Evolutionary conservation across 1,284 basidiomycete genomes (phyloP), one percentile per base, ranked within the genome.

Genomic region (Trichosporon asahii): DNA sequence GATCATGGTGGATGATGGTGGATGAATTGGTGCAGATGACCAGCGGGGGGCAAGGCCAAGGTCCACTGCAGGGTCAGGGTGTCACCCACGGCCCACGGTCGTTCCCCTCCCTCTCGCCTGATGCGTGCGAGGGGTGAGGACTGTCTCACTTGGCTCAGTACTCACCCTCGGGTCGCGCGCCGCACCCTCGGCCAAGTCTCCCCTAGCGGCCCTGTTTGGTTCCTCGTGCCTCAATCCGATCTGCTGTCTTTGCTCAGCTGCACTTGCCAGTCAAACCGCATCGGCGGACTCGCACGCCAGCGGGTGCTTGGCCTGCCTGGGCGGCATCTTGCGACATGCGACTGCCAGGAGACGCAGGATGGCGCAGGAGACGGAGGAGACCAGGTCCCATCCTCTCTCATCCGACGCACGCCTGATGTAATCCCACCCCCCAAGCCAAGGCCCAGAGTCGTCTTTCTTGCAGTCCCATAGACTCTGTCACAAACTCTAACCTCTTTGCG

Each of bases 401-500:
- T 21, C 49, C 21, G 49, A 53, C 11, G 49, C 49, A 25, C 49
- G 49, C 49, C 23, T 53, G 49, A 61, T 31, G 57, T 61, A 31
- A 61, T 61, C 57, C 57, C 31, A 33, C 15, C 8, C 15, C 15
- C 12, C 57, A 61, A 5, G 57, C 27, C 23, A 8, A 57, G 55
- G 55, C 55, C 55, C 27, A 57, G 55, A 57, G 55, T 21, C 18
- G n/a, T 57, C 37, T 12, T 2, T 15, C 44, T 46, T n/a, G 44
- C n/a, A 33, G 31, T 46, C 44, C 4, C 44, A 21, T 3, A 27
- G 27, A 8, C 21, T 14, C 27, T 61, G 57, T 21, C 29, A 31
- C 29, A 61, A 61, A 61, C 57, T 61, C 57, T 61, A 61, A 31
- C 27, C 57, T n/a, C 57, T 3, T 53, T 53, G 21, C 21, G n/a